Percentiles rank a stretch among this genome's conserved stretches.
These are phyloP conservation scores for Epicoccum nigrum DNA, from an alignment of 2,329 filamentous ascomycete species.

Conservation along the genomic window DNA sequence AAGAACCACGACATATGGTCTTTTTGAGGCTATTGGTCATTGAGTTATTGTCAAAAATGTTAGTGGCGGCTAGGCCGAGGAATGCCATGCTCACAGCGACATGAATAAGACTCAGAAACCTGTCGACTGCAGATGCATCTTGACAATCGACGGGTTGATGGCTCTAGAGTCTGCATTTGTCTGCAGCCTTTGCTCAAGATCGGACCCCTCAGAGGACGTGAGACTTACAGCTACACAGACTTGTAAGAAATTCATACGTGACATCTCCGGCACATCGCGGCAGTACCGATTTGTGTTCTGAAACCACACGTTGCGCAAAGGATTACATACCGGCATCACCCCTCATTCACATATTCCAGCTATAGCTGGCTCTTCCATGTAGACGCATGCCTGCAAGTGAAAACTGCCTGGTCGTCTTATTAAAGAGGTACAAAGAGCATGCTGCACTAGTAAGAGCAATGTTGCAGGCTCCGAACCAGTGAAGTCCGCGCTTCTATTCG, in stretches of 20 bases:
- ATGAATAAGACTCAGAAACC: not conserved
- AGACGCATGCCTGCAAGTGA: slow-evolving; percentile 20
- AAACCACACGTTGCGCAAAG: not conserved
- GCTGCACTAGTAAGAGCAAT: slow-evolving; percentile 1
- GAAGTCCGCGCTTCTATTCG: not conserved
- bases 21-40: too few relatives aligned
- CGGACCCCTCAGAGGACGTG: slow-evolving; percentile 9
- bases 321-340: not conserved
- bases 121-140: not conserved
- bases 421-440: slow-evolving; percentile 5
- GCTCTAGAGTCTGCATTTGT: slow-evolving; percentile 2
- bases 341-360: not conserved
- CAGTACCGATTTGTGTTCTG: slow-evolving; percentile 1
- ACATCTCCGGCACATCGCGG: slow-evolving; percentile 1
- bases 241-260: slow-evolving; percentile 3
- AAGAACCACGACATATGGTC: too few relatives aligned
- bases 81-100: too few relatives aligned
- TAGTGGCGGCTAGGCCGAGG: slow-evolving; percentile 23
- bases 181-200: slow-evolving; percentile 13
- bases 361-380: not conserved
- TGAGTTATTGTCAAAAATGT: too few relatives aligned
- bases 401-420: slow-evolving; percentile 15
- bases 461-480: slow-evolving; percentile 8
- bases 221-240: slow-evolving; percentile 24
- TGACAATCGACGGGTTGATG: slow-evolving; percentile 13